phyloP scores from a whole-genome alignment of 495 filamentous ascomycete genomes.

The Tricharina praecox region DNA sequence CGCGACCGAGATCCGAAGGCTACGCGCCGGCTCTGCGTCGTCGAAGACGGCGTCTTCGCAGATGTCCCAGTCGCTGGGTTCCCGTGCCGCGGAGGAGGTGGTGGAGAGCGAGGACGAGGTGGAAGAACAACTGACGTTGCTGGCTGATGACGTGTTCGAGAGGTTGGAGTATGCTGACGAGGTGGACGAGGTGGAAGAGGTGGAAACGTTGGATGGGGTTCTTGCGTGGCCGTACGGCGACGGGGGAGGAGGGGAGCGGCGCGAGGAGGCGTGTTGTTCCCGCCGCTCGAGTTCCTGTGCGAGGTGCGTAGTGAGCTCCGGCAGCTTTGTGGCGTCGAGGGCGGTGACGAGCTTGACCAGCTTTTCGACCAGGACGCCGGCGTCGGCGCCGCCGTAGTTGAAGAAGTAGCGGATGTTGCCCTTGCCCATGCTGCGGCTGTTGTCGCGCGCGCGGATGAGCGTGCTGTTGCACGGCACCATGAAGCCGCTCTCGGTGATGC shows the following conservation, averaged over 20 bases:
- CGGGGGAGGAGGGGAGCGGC: not conserved
- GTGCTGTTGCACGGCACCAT: constrained; percentile 14
- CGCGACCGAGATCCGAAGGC: too few relatives aligned
- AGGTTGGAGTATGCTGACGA: not conserved
- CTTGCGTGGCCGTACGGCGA: not conserved
- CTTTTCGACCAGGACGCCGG: not conserved
- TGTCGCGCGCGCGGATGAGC: not conserved
- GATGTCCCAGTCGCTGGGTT: not conserved
- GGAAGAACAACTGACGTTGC: not conserved
- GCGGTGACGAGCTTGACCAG: constrained; percentile 1
- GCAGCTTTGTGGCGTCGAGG: not conserved
- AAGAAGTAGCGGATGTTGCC: constrained; percentile 5
- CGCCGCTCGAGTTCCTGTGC: not conserved
- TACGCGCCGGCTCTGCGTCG: not conserved
- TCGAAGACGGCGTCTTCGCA: not conserved
- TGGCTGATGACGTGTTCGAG: not conserved
- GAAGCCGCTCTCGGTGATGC: constrained; percentile 14
- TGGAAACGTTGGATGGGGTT: constrained; percentile 2
- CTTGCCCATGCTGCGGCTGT: not conserved
- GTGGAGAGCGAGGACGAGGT: too few relatives aligned
- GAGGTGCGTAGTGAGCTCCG: not conserved
- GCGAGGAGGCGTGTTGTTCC: not conserved
- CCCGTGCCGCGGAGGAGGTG: not conserved
- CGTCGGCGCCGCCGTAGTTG: constrained; percentile 2
- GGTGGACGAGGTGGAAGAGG: not conserved